Evolutionary conservation across 2,329 filamentous ascomycete genomes (phyloP).

Genomic region (Cyclaneusma minus): DNA sequence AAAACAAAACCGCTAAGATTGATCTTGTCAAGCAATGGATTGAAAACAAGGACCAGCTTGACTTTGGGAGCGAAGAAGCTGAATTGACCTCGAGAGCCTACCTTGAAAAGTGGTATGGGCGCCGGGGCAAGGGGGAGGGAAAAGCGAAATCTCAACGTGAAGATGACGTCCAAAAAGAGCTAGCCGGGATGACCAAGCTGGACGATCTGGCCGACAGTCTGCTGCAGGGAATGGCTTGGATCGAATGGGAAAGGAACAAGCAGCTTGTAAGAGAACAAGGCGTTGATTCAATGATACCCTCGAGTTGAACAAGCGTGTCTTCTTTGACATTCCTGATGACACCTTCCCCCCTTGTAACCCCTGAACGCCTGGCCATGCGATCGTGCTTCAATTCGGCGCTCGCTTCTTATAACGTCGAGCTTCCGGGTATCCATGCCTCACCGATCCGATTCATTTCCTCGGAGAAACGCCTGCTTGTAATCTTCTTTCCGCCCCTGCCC

Average conservation of each 20-base stretch:
- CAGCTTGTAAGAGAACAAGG: conserved; percentile 18
- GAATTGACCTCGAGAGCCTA: conserved; percentile 20
- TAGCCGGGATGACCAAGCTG: conserved; percentile 36
- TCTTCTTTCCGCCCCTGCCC: conserved; percentile 46
- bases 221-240: conserved; percentile 62
- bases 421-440: conserved; percentile 66
- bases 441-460: conserved; percentile 77
- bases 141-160: conserved; percentile 7
- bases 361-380: conserved; percentile 4
- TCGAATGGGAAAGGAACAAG: conserved; percentile 56
- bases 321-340: too few species aligned
- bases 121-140: conserved; percentile 13
- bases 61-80: conserved; percentile 18
- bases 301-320: too few species aligned
- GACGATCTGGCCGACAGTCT: conserved; percentile 74
- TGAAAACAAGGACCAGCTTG: conserved; percentile 13
- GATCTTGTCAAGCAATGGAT: conserved; percentile 43
- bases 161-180: conserved; percentile 8
- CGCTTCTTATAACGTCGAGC: conserved; percentile 40
- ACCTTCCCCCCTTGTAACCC: conserved; percentile 1
- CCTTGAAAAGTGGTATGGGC: conserved; percentile 17
- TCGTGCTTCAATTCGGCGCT: conserved; percentile 4
- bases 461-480: conserved; percentile 67
- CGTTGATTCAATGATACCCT: too few species aligned
- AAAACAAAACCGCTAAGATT: conserved; percentile 46